Evolutionary conservation across 164 flowering plant species (phyloP).

Genomic region (Saururus chinensis): DNA sequence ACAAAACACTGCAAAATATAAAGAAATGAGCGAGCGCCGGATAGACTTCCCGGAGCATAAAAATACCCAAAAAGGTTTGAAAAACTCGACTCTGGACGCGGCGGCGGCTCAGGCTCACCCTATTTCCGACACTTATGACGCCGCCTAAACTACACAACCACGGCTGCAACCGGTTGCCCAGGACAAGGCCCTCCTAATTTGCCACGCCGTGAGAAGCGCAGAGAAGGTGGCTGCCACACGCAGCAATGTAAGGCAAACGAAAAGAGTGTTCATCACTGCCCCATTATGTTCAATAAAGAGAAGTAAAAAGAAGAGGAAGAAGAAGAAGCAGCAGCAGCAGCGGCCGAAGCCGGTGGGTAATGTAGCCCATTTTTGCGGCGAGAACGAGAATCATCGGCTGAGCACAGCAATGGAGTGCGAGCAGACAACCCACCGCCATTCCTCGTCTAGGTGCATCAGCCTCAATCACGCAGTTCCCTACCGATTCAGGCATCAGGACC

Average conservation of each 20-base stretch:
- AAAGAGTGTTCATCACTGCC: neutral
- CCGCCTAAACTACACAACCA: neutral
- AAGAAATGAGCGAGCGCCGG: too few species aligned
- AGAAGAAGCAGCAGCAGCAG: neutral
- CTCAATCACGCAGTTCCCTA: too few species aligned
- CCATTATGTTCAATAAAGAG: neutral
- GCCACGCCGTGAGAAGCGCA: neutral
- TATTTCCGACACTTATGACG: neutral
- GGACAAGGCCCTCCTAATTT: neutral
- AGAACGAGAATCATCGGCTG: neutral
- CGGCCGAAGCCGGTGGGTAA: neutral
- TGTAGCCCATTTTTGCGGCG: neutral
- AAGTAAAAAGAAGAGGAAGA: neutral
- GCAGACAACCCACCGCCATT: neutral
- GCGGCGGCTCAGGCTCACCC: neutral
- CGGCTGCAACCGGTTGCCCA: conserved; percentile 1
- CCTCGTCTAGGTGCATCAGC: too few species aligned
- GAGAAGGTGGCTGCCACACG: neutral
- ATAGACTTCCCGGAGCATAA: neutral
- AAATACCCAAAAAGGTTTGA: neutral
- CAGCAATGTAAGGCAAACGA: neutral
- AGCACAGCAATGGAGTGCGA: neutral
- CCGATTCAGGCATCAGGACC: neutral
- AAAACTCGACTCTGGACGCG: neutral
- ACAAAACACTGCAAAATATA: too few species aligned